phyloP scores from a whole-genome alignment of 179 eudicot species.

The Actinidia arguta region DNA sequence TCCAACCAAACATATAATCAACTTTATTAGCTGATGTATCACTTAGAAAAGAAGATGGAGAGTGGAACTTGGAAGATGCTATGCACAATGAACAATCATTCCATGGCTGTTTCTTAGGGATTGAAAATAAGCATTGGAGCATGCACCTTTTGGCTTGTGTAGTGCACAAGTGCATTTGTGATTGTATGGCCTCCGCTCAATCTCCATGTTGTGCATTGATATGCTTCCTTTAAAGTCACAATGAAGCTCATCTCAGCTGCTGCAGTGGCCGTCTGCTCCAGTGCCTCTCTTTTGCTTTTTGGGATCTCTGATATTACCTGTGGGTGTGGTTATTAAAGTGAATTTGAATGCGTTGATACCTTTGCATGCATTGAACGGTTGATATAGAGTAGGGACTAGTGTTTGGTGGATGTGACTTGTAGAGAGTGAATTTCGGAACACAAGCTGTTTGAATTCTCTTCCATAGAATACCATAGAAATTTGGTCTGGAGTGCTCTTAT shows the following conservation, averaged over 20 bases:
- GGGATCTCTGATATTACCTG: not conserved
- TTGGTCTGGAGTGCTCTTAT: not conserved
- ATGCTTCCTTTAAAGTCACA: slow-evolving; percentile 36
- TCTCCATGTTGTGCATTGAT: slow-evolving; percentile 26
- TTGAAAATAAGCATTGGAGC: not conserved
- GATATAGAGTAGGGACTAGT: not conserved
- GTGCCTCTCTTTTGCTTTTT: not conserved
- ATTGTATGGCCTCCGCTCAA: slow-evolving; percentile 26
- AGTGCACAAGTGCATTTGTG: slow-evolving; percentile 26
- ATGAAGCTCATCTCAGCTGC: slow-evolving; percentile 24
- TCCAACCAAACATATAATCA: no score
- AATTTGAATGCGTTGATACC: not conserved
- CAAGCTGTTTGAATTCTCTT: not conserved
- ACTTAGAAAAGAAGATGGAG: not conserved
- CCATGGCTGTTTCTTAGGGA: slow-evolving; percentile 14
- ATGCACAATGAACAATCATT: not conserved
- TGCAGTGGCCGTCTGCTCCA: not conserved
- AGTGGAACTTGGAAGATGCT: no score
- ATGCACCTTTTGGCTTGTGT: slow-evolving; percentile 17
- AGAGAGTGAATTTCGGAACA: not conserved
- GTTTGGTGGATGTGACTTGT: not conserved
- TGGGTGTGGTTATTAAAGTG: not conserved
- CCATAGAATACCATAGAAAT: not conserved
- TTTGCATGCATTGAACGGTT: not conserved
- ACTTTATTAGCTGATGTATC: not conserved